Conservation (phyloP, 352 stramenopile species). For the Sclerospora graminicola region DNA sequence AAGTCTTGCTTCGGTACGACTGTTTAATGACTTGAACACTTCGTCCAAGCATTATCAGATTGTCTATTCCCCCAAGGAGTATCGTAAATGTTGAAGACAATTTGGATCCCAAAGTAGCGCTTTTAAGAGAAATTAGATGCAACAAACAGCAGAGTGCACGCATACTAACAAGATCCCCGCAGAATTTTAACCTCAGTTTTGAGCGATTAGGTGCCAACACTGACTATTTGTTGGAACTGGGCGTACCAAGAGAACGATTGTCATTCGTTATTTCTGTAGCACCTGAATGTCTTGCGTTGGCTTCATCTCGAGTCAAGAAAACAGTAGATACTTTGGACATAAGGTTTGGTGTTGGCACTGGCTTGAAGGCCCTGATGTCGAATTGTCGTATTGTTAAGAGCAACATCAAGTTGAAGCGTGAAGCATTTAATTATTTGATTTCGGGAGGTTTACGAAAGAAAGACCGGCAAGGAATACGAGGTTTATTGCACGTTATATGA, state of each 20-base stretch:
- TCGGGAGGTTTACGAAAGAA: too few species aligned
- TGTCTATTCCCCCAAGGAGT: conserved; percentile 38
- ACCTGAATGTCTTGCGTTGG: conserved; percentile 33
- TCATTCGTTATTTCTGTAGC: conserved; percentile 24
- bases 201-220: conserved; percentile 22
- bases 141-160: conserved; percentile 24
- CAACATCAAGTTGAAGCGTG: too few species aligned
- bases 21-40: too few species aligned
- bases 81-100: conserved; percentile 22
- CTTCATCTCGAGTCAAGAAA: conserved; percentile 22
- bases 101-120: conserved; percentile 34
- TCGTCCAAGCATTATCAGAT: conserved; percentile 19
- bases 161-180: conserved; percentile 29
- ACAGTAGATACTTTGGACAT: conserved; percentile 34
- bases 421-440: too few species aligned
- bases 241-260: conserved; percentile 22
- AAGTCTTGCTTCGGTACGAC: too few species aligned
- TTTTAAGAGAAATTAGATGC: conserved; percentile 25
- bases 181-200: conserved; percentile 27
- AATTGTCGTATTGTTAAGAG: too few species aligned
- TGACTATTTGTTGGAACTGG: too few species aligned
- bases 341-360: conserved; percentile 25
- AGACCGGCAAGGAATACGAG: too few species aligned
- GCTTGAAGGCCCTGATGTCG: too few species aligned
- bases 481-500: too few species aligned